Evolutionary conservation across 768 basidiomycete species (phyloP).

Genomic region (Rubroboletus pulcherrimus): DNA sequence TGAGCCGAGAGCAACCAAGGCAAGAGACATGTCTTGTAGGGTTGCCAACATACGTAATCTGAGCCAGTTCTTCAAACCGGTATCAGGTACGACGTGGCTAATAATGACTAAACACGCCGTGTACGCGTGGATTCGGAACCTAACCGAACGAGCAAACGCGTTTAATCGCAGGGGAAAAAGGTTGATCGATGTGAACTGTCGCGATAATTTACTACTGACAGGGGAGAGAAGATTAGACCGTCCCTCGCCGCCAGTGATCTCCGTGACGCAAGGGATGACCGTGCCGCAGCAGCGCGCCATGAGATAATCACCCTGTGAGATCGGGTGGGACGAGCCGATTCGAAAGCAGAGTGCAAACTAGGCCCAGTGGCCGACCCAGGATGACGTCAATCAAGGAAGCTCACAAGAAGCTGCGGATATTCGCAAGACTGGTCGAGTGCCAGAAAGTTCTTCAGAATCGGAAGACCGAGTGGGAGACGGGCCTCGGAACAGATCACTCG

Average conservation of each 20-base stretch:
- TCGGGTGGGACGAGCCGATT: background rate
- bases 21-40: background rate
- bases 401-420: conserved; percentile 4
- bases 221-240: background rate
- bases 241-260: background rate
- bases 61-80: background rate
- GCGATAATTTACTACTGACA: background rate
- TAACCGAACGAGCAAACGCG: background rate
- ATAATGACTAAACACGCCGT: conserved; percentile 11
- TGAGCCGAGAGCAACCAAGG: background rate
- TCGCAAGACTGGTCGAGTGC: background rate
- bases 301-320: background rate
- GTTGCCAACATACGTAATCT: background rate
- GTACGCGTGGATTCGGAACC: conserved; percentile 12
- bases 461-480: background rate
- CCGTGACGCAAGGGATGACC: conserved; percentile 1
- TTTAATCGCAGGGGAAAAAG: background rate
- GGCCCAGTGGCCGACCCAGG: too few species aligned
- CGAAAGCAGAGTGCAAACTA: background rate
- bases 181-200: conserved; percentile 1
- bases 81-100: background rate
- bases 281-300: background rate
- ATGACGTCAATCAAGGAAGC: too few species aligned
- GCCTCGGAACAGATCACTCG: background rate
- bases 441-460: background rate